Base-by-base conservation (phyloP, 2,329 filamentous ascomycete species). In the Dendryphion nanum region DNA sequence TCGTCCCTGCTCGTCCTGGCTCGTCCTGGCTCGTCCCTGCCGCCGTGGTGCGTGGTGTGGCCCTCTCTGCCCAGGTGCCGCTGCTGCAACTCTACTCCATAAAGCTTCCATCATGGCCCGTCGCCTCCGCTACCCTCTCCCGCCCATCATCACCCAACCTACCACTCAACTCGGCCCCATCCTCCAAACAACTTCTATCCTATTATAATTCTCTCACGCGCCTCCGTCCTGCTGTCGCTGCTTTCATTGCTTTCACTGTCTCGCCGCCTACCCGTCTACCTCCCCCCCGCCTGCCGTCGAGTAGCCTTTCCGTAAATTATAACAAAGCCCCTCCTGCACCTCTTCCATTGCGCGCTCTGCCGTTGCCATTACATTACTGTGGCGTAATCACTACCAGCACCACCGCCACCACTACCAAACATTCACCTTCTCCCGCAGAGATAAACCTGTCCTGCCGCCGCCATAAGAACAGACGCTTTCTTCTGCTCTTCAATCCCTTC, bases 71-170 rank as follows among this genome's bases (percentile, higher is more conserved):
- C 44, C 37, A 44, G 43, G 29, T 35, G 40, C 33, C 35, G 35
- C 41, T 40, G 29, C 8, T 30, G 8, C n/a, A 30, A 30, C 16
- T 7, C 23, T 26, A 10, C 8, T 35, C 38, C 38, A 44, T 44
- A 44, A 44, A 47, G 38, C 41, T 41, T 15, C 31, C 32, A 41
- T 39, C 41, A 34, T 44, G 44, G 36, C 44, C 44, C 41, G 44
- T n/a, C 29, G 8, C 29, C 38, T 35, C 29, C 18, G 19, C 41
- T 39, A 12, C 16, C n/a, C 21, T 32, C 33, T n/a, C n/a, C n/a
- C n/a, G n/a, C n/a, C n/a, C n/a, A n/a, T n/a, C n/a, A n/a, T n/a
- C n/a, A n/a, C n/a, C n/a, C n/a, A n/a, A n/a, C n/a, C n/a, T n/a
- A n/a, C n/a, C n/a, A n/a, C n/a, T n/a, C n/a, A n/a, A n/a, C n/a